A percentile compares a stretch with the other conserved stretches of the same genome.
Evolutionary conservation across 2,329 filamentous ascomycete species (phyloP).

Genomic region (Phaeosphaeria sp.): DNA sequence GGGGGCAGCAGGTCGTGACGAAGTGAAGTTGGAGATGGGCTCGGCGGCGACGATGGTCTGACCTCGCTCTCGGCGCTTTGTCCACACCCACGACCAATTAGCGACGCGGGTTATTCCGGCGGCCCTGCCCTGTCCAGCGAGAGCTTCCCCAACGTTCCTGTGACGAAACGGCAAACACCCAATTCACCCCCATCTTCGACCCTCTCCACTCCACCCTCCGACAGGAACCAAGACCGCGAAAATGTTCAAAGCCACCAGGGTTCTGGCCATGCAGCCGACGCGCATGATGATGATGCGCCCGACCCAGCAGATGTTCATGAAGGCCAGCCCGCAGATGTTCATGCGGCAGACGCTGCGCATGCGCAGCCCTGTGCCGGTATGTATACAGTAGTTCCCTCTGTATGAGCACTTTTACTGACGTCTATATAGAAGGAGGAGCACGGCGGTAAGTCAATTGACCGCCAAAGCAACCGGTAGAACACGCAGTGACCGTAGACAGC

Average conservation of each 20-base stretch:
- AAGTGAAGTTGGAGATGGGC: conserved; percentile 33
- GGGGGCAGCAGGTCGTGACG: conserved; percentile 36
- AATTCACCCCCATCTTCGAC: conserved; percentile 30
- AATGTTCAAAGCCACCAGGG: conserved; percentile 49
- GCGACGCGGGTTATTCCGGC: conserved; percentile 41
- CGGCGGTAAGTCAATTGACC: conserved; percentile 59
- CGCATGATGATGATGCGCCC: conserved; percentile 49
- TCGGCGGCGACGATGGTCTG: conserved; percentile 39
- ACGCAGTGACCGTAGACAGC: conserved; percentile 61
- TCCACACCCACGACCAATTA: conserved; percentile 39
- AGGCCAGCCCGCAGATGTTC: conserved; percentile 44
- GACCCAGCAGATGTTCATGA: conserved; percentile 49
- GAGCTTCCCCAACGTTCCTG: conserved; percentile 31
- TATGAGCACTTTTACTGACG: conserved; percentile 48
- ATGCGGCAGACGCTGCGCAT: conserved; percentile 57
- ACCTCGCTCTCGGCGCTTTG: conserved; percentile 37
- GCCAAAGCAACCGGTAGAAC: conserved; percentile 6
- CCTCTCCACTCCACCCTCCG: conserved; percentile 28
- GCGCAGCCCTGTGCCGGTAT: conserved; percentile 73
- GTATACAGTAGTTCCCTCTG: conserved; percentile 42
- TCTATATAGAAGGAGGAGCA: conserved; percentile 66
- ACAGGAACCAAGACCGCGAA: conserved; percentile 24
- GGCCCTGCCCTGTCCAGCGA: conserved; percentile 16
- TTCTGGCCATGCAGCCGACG: conserved; percentile 50
- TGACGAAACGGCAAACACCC: conserved; percentile 34